phyloP scores from a whole-genome alignment of 495 filamentous ascomycete species.

The Stereocaulon alpinum region DNA sequence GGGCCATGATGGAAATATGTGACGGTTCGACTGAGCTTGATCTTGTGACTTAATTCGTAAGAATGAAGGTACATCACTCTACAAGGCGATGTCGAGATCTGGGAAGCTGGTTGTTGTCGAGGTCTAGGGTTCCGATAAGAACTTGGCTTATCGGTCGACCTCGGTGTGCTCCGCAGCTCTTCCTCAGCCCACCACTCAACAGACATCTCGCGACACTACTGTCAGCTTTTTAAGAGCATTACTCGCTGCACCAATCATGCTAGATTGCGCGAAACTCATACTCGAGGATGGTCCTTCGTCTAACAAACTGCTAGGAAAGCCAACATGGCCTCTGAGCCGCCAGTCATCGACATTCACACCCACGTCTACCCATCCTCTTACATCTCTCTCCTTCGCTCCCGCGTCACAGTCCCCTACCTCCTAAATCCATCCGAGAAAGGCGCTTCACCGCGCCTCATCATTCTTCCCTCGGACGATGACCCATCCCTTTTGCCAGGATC shows the following conservation, averaged over 20 bases:
- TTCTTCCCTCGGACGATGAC: conserved; percentile 57
- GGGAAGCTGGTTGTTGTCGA: too few relatives aligned
- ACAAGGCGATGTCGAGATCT: too few relatives aligned
- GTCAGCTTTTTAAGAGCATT: too few relatives aligned
- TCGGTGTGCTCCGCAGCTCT: too few relatives aligned
- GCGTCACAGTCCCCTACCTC: conserved; percentile 69
- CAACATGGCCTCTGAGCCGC: conserved; percentile 18
- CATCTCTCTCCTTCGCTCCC: conserved; percentile 66
- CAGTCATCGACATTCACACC: conserved; percentile 77
- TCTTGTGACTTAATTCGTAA: too few relatives aligned
- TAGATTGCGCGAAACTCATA: not conserved
- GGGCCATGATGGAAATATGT: not conserved
- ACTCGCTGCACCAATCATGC: too few relatives aligned
- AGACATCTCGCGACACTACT: too few relatives aligned
- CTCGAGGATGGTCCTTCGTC: not conserved
- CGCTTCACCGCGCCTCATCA: conserved; percentile 59
- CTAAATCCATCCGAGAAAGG: conserved; percentile 44
- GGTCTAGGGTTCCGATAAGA: too few relatives aligned
- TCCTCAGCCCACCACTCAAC: too few relatives aligned
- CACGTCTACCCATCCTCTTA: conserved; percentile 87
- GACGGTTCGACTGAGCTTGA: not conserved
- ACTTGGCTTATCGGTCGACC: too few relatives aligned
- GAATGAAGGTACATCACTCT: too few relatives aligned
- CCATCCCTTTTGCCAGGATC: conserved; percentile 40
- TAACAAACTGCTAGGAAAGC: not conserved